phyloP scores from a whole-genome alignment of 495 filamentous ascomycete genomes.

The Lophiotrema nucula region DNA sequence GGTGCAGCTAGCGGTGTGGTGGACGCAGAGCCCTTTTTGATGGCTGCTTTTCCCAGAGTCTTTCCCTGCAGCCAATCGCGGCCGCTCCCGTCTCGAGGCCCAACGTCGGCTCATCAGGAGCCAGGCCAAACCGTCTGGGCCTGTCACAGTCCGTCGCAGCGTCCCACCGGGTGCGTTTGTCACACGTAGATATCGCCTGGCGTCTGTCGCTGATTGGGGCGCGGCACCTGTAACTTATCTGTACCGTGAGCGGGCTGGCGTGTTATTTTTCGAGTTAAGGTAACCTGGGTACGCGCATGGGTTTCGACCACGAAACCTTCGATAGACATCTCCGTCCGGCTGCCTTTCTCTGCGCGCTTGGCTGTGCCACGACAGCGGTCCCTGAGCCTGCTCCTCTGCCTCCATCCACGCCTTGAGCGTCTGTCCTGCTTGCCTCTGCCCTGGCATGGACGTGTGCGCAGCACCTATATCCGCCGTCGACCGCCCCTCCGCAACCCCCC shows the following conservation, averaged over 20 bases:
- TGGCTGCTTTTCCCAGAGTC: not conserved
- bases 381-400: constrained; percentile 3
- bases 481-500: constrained; percentile 3
- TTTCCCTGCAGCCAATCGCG: no score
- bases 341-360: constrained; percentile 1
- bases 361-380: constrained; percentile 19
- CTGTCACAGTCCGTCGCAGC: not conserved
- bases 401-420: not conserved
- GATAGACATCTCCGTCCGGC: not conserved
- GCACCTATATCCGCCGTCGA: constrained; percentile 8
- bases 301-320: constrained; percentile 6
- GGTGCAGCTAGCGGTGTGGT: not conserved
- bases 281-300: not conserved
- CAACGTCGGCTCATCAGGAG: no score
- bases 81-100: no score
- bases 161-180: not conserved
- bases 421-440: constrained; percentile 1
- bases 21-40: not conserved
- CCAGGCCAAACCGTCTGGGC: not conserved
- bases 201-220: constrained; percentile 1
- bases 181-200: not conserved
- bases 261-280: not conserved
- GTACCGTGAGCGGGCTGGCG: not conserved
- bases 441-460: constrained; percentile 22
- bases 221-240: not conserved